phyloP scores from a whole-genome alignment of 2,329 filamentous ascomycete genomes.

The Cercospora zeina region DNA sequence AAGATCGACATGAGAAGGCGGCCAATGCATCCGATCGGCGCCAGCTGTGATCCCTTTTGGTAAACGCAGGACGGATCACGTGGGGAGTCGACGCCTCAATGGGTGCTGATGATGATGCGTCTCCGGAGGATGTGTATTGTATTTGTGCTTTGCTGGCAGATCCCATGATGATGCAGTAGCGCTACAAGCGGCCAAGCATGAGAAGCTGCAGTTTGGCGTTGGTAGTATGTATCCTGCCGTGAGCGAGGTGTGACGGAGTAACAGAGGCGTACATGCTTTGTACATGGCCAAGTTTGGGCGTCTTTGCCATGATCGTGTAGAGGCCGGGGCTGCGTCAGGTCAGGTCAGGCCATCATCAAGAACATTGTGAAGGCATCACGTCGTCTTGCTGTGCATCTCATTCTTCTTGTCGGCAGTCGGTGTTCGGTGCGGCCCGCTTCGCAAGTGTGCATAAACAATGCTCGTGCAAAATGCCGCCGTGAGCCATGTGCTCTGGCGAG shows the following conservation, averaged over 20 bases:
- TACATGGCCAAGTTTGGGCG: background rate
- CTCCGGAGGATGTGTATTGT: background rate
- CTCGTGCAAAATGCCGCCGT: background rate
- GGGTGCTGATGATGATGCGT: background rate
- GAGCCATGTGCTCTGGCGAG: background rate
- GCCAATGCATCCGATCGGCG: conserved; percentile 14
- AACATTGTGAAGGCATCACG: too few relatives aligned
- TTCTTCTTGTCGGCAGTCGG: too few relatives aligned
- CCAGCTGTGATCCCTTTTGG: background rate
- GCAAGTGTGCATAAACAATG: background rate
- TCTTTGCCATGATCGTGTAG: background rate
- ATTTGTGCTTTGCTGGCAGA: background rate
- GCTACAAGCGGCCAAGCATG: background rate
- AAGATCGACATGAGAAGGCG: conserved; percentile 8
- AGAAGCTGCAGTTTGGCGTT: background rate
- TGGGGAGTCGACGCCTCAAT: background rate
- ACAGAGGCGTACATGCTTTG: too few relatives aligned
- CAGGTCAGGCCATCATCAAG: too few relatives aligned
- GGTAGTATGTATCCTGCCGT: too few relatives aligned
- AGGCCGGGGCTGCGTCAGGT: conserved; percentile 3
- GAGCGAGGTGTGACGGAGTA: too few relatives aligned
- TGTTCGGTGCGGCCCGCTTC: too few relatives aligned
- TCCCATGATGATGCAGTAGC: background rate
- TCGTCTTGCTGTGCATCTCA: too few relatives aligned
- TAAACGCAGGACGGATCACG: conserved; percentile 10